Evolutionary conservation across 2,329 filamentous ascomycete species (phyloP).

Genomic region (Sordariomycetes sp.): DNA sequence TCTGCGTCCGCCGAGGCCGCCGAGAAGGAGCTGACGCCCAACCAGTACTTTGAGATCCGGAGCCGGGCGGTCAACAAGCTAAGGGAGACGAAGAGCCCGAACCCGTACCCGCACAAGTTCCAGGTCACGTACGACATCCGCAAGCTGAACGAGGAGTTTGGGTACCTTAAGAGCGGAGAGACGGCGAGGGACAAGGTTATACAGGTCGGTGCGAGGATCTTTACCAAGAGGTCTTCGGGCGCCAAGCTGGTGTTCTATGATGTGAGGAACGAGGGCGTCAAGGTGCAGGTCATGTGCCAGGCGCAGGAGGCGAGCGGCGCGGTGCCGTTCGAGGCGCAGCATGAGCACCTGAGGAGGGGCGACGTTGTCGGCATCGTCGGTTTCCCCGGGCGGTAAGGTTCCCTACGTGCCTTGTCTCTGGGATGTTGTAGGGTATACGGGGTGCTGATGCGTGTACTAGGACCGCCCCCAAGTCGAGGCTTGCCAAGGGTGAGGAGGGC

Average conservation of each 20-base stretch:
- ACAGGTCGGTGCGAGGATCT: constrained; percentile 73
- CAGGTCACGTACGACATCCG: constrained; percentile 70
- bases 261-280: constrained; percentile 48
- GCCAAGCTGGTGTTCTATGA: constrained; percentile 89
- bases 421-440: background rate
- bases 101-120: constrained; percentile 91
- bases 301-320: constrained; percentile 59
- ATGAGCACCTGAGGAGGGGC: constrained; percentile 77
- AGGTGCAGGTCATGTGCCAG: constrained; percentile 88
- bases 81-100: constrained; percentile 57
- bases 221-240: constrained; percentile 71
- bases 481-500: constrained; percentile 62
- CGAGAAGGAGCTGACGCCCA: constrained; percentile 42
- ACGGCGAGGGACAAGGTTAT: constrained; percentile 62
- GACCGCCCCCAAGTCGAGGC: constrained; percentile 83
- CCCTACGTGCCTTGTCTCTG: background rate
- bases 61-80: constrained; percentile 70
- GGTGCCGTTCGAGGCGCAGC: constrained; percentile 68
- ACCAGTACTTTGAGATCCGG: constrained; percentile 88
- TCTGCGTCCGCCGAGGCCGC: constrained; percentile 51
- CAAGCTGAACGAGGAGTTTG: constrained; percentile 68
- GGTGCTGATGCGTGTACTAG: constrained; percentile 18
- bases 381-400: constrained; percentile 46
- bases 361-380: constrained; percentile 75
- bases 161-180: constrained; percentile 79